Percentiles rank a stretch among this genome's conserved stretches.
These are phyloP conservation scores for Thalassiosira ordinaria DNA, from an alignment of 352 stramenopile species.

Conservation along the genomic window DNA sequence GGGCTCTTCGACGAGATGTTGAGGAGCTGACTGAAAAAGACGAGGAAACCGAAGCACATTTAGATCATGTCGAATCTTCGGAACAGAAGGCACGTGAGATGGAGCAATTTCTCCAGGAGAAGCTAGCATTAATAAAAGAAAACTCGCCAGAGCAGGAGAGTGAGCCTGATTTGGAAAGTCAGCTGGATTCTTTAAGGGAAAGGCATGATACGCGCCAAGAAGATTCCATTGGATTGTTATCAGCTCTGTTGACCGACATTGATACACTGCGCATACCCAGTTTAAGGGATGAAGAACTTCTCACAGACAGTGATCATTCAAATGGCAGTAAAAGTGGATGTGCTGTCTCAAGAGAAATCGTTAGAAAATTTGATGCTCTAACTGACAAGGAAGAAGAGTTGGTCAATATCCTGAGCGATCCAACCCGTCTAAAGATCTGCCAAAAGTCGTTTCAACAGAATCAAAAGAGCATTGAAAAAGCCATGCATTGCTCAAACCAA, in stretches of 20 bases:
- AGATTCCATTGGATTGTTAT: conserved; percentile 9
- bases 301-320: too few species aligned
- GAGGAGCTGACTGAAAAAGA: conserved; percentile 10
- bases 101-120: conserved; percentile 11
- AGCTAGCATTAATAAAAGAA: not conserved
- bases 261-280: conserved; percentile 16
- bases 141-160: not conserved
- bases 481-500: not conserved
- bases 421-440: conserved; percentile 4
- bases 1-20: conserved; percentile 10
- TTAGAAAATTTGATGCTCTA: conserved; percentile 11
- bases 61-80: conserved; percentile 7
- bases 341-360: conserved; percentile 14
- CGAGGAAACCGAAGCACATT: conserved; percentile 7
- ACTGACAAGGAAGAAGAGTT: conserved; percentile 30
- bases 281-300: not conserved
- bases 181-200: conserved; percentile 1
- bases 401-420: conserved; percentile 10
- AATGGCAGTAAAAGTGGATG: too few species aligned
- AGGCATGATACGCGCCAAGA: conserved; percentile 14
- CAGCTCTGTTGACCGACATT: conserved; percentile 3
- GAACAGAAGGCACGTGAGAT: conserved; percentile 1
- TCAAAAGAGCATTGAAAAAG: not conserved
- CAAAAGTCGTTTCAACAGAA: conserved; percentile 6
- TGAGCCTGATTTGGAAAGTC: conserved; percentile 9